Percentiles rank a stretch among this genome's conserved stretches.
These are phyloP conservation scores for Lyophyllum semitale DNA, from an alignment of 768 basidiomycete genomes.

Conservation along the genomic window DNA sequence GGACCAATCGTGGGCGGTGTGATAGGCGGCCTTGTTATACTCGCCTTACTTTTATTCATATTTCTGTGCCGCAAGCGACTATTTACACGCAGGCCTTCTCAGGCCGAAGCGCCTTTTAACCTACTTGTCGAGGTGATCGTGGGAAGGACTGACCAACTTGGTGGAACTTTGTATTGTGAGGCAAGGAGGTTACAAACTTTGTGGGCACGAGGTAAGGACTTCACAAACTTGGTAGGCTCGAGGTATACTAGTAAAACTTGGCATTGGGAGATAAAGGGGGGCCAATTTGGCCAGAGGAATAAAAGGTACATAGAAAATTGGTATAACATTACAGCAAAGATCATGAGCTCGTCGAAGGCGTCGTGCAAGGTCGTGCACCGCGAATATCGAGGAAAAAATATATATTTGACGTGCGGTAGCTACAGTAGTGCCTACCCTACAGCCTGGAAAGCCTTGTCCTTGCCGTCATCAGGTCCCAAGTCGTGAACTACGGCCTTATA, in stretches of 20 bases:
- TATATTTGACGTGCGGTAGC: not conserved
- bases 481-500: no score
- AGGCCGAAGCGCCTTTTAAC: not conserved
- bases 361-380: no score
- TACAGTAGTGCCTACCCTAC: no score
- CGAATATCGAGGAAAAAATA: not conserved
- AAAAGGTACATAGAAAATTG: not conserved
- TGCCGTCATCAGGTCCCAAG: no score
- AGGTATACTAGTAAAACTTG: not conserved
- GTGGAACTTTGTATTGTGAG: not conserved
- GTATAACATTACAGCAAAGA: not conserved
- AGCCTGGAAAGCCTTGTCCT: no score
- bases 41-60: not conserved
- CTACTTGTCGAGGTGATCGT: not conserved
- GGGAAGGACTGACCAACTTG: not conserved
- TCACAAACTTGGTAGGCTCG: not conserved
- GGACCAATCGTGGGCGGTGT: constrained; percentile 8
- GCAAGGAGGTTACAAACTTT: no score
- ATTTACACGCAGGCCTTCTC: not conserved
- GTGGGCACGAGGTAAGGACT: not conserved
- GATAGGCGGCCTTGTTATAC: constrained; percentile 1
- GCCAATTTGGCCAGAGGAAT: not conserved
- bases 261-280: not conserved
- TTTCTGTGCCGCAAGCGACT: constrained; percentile 2
- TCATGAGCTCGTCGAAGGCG: not conserved